Percentiles rank a stretch among this genome's conserved stretches.
Conservation (phyloP, 257 asterid species). For the Ehretia macrophylla region DNA sequence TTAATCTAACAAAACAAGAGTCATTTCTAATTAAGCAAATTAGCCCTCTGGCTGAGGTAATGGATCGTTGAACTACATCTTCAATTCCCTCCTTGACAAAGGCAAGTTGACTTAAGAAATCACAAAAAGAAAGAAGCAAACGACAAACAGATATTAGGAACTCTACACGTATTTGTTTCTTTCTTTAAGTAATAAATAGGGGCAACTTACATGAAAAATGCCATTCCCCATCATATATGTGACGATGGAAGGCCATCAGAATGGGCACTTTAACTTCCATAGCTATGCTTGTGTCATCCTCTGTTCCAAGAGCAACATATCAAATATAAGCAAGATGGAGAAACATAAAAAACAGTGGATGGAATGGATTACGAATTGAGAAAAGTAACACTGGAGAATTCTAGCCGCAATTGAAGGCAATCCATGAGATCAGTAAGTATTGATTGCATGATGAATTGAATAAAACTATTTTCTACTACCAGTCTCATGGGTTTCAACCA, state of each 20-base stretch:
- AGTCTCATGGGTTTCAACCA: not conserved
- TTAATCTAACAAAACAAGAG: not conserved
- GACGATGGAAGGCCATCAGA: conserved; percentile 74
- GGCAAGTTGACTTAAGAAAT: not conserved
- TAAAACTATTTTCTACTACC: not conserved
- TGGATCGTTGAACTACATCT: no score
- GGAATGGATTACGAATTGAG: not conserved
- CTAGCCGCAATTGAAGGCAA: not conserved
- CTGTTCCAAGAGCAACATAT: conserved; percentile 44
- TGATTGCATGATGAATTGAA: not conserved
- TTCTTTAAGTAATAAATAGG: conserved; percentile 6
- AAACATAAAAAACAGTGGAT: not conserved
- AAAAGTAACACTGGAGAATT: not conserved
- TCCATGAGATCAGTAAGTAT: not conserved
- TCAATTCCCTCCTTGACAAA: no score
- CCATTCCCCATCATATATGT: conserved; percentile 79
- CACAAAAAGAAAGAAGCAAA: not conserved
- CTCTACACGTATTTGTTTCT: not conserved
- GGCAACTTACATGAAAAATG: conserved; percentile 85
- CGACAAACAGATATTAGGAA: not conserved
- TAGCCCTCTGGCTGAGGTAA: not conserved
- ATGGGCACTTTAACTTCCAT: conserved; percentile 86
- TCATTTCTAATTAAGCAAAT: not conserved
- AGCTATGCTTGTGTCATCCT: conserved; percentile 93
- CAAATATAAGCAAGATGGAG: not conserved